These are phyloP conservation scores for Calonectria pteridis DNA, from an alignment of 2,329 filamentous ascomycete species.

Conservation along the genomic window DNA sequence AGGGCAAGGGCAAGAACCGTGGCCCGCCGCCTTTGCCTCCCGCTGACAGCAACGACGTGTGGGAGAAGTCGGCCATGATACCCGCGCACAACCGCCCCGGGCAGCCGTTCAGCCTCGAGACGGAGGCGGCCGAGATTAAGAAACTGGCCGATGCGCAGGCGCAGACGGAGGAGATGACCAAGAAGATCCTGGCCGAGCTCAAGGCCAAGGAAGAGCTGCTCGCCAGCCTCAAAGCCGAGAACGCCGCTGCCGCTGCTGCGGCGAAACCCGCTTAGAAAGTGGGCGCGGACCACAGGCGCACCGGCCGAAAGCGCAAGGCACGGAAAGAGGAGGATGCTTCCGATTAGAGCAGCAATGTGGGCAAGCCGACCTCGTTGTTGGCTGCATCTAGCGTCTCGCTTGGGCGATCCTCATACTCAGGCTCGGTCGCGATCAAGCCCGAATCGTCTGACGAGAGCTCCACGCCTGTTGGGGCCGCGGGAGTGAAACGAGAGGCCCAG, in stretches of 20 bases:
- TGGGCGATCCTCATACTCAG: not conserved
- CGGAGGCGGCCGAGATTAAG: slow-evolving; percentile 73
- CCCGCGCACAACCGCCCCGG: slow-evolving; percentile 75
- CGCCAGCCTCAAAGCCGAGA: slow-evolving; percentile 70
- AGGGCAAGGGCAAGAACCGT: slow-evolving; percentile 62
- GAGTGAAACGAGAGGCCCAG: not conserved
- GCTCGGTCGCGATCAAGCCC: not conserved
- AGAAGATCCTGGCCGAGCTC: slow-evolving; percentile 70
- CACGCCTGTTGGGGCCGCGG: not conserved
- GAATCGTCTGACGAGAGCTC: not conserved
- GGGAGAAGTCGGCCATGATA: slow-evolving; percentile 80
- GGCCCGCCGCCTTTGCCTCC: slow-evolving; percentile 54
- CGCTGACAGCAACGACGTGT: slow-evolving; percentile 62
- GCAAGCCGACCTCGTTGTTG: not conserved
- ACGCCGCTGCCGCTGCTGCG: slow-evolving; percentile 62
- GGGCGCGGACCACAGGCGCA: slow-evolving; percentile 14
- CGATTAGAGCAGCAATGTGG: not conserved
- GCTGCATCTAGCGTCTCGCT: not conserved
- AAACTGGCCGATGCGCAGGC: slow-evolving; percentile 73
- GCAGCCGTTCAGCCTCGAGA: slow-evolving; percentile 80
- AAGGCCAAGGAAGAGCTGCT: slow-evolving; percentile 74
- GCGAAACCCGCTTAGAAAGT: slow-evolving; percentile 47
- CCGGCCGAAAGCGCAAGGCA: slow-evolving; percentile 13
- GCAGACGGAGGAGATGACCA: slow-evolving; percentile 72
- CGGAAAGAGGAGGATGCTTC: slow-evolving; percentile 4